Base-by-base conservation (phyloP, 2,329 filamentous ascomycete genomes). In the Pyrenophora graminea region DNA sequence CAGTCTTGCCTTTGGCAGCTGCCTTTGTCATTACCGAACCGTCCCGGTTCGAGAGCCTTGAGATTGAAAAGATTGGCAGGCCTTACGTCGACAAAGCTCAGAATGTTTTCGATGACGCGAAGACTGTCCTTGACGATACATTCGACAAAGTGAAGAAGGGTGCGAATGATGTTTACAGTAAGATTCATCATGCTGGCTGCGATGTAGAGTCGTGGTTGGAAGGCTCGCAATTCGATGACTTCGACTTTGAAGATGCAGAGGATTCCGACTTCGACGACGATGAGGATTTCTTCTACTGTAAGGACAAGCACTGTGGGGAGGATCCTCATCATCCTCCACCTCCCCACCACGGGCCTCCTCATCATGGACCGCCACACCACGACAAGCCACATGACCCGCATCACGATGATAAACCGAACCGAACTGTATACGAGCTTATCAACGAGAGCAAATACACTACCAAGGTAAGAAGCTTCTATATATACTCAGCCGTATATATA, bases 381-480 rank as follows among this genome's bases (percentile, higher is more conserved):
- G 69, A 73, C 41, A 63, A 67, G 34, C 70, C 72, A 31, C 71
- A 72, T 30, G 72, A 76, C 49, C 69, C 64, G 32, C 63, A 62
- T 12, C 69, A 73, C 30, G 71, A 78, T 57, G 51, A 62, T 7
- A 76, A 77, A 55, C 78, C 83, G 5, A 88, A 91, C 67, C 75
- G 81, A 67, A 95, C 91, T 17, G 83, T 96, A 38, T 96, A 92
- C 74, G 79, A 96, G 72, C 76, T 92, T 53, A 90, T 96, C 71
- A 78, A 82, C n/a, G 77, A 82, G 63, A 88, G 83, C 76, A 88
- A 91, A 64, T 82, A 90, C 74, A 92, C 90, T 1, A 88, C 84
- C 41, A 88, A 86, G 10, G 27, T 13, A 30, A 30, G 27, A 30
- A 30, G 8, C 9, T 12, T 12, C 27, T 30, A 10, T 12, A 12